phyloP scores from a whole-genome alignment of 768 basidiomycete genomes.

The Pleurotus salmoneostramineus region DNA sequence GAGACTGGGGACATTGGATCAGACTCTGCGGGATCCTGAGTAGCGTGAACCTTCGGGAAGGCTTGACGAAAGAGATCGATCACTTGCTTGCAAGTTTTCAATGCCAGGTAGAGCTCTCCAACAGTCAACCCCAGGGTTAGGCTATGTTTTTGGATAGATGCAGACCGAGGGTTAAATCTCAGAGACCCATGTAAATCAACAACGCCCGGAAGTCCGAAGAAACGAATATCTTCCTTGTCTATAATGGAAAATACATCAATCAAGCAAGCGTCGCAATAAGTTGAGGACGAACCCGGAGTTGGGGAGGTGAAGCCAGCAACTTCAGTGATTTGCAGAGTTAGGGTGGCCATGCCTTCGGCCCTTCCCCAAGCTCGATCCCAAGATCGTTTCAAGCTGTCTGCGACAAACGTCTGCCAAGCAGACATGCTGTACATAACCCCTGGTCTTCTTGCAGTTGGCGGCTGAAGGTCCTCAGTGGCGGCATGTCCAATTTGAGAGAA shows the following conservation, averaged over 20 bases:
- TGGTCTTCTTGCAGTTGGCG: conserved; percentile 16
- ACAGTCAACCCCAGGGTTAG: conserved; percentile 41
- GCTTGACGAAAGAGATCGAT: conserved; percentile 14
- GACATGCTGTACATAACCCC: conserved; percentile 44
- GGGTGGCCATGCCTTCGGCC: conserved; percentile 51
- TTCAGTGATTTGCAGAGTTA: conserved; percentile 45
- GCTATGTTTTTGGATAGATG: conserved; percentile 49
- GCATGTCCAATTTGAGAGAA: conserved; percentile 48
- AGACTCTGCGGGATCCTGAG: not conserved
- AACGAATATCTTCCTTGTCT: conserved; percentile 24
- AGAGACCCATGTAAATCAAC: conserved; percentile 44
- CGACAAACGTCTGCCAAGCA: conserved; percentile 62
- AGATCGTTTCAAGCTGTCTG: conserved; percentile 56
- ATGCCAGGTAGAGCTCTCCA: conserved; percentile 41
- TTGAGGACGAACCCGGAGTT: conserved; percentile 9
- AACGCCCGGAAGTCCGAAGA: conserved; percentile 43
- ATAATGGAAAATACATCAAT: not conserved
- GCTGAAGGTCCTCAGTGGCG: conserved; percentile 13
- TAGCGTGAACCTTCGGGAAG: not conserved
- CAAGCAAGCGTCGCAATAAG: not conserved
- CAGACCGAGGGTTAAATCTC: conserved; percentile 55
- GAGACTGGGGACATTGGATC: not conserved
- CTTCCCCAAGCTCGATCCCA: conserved; percentile 68
- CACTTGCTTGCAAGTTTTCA: conserved; percentile 37
- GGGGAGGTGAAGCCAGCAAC: conserved; percentile 29